Conservation (phyloP, 2,329 filamentous ascomycete species). For the Fusarium devonianum region DNA sequence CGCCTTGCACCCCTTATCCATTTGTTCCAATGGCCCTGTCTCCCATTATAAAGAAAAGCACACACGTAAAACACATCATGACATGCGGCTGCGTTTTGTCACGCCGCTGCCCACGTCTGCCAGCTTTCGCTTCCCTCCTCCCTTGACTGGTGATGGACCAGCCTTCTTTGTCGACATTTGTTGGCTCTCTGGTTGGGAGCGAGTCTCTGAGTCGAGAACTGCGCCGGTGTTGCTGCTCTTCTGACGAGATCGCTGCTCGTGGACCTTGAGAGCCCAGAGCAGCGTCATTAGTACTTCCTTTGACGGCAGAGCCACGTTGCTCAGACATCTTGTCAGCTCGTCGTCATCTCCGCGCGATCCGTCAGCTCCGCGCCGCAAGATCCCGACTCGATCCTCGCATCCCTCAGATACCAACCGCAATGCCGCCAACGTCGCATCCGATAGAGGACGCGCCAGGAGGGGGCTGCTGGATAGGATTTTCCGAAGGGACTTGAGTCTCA, state of each 20-base stretch:
- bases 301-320: conserved; percentile 52
- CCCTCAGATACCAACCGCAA: conserved; percentile 74
- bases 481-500: conserved; percentile 67
- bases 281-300: conserved; percentile 58
- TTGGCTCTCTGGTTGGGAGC: conserved; percentile 26
- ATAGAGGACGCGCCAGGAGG: conserved; percentile 74
- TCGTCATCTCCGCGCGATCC: conserved; percentile 49
- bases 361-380: conserved; percentile 44
- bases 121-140: conserved; percentile 33
- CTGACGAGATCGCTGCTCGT: conserved; percentile 48
- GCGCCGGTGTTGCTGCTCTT: conserved; percentile 31
- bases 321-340: conserved; percentile 49
- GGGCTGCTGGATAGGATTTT: conserved; percentile 77
- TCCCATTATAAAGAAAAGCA: too few species aligned
- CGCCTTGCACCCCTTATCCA: conserved; percentile 24
- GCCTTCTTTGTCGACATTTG: conserved; percentile 36
- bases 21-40: conserved; percentile 5
- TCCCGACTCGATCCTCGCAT: conserved; percentile 56
- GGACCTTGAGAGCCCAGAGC: conserved; percentile 54
- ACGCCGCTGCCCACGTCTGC: conserved; percentile 17
- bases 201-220: conserved; percentile 37
- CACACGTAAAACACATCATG: conserved; percentile 29
- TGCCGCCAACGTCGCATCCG: conserved; percentile 76
- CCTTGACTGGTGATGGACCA: conserved; percentile 35
- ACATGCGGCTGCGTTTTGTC: conserved; percentile 31